Conservation (phyloP, 495 filamentous ascomycete genomes). For the Entonaema liquescens region DNA sequence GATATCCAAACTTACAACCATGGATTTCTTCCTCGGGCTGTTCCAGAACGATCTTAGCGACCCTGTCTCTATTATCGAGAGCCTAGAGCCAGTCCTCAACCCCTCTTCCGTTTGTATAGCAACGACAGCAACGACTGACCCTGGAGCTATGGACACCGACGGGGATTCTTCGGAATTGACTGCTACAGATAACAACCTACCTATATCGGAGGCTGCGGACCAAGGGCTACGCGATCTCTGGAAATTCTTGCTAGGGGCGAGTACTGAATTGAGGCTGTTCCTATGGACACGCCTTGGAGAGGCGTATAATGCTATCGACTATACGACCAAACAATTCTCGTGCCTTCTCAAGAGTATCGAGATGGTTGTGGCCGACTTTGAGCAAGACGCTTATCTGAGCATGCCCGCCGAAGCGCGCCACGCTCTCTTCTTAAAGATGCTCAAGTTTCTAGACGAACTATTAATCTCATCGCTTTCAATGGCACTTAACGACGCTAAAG, state of each 20-base stretch:
- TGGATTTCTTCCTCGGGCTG: constrained; percentile 92
- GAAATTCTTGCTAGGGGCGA: constrained; percentile 81
- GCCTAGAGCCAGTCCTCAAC: constrained; percentile 89
- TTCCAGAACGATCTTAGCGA: constrained; percentile 74
- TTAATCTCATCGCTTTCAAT: constrained; percentile 70
- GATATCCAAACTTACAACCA: constrained; percentile 88
- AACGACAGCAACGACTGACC: constrained; percentile 21
- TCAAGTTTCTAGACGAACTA: constrained; percentile 80
- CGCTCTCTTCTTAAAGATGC: constrained; percentile 72
- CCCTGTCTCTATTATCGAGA: constrained; percentile 85
- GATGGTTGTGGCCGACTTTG: constrained; percentile 77
- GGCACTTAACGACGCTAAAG: constrained; percentile 71
- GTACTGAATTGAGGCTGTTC: constrained; percentile 80
- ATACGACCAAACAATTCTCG: constrained; percentile 83
- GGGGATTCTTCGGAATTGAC: neutral
- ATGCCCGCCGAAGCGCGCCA: constrained; percentile 69
- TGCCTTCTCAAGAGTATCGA: constrained; percentile 87
- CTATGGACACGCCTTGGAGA: constrained; percentile 88
- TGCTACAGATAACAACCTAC: constrained; percentile 36
- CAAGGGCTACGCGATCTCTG: constrained; percentile 74
- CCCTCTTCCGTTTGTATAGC: constrained; percentile 64
- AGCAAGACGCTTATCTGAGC: constrained; percentile 67
- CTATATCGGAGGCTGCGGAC: constrained; percentile 55
- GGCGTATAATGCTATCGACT: constrained; percentile 84
- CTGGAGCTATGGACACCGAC: constrained; percentile 16